These are phyloP conservation scores for Tylopilus sp. DNA, from an alignment of 1,284 basidiomycete genomes.

Conservation along the genomic window DNA sequence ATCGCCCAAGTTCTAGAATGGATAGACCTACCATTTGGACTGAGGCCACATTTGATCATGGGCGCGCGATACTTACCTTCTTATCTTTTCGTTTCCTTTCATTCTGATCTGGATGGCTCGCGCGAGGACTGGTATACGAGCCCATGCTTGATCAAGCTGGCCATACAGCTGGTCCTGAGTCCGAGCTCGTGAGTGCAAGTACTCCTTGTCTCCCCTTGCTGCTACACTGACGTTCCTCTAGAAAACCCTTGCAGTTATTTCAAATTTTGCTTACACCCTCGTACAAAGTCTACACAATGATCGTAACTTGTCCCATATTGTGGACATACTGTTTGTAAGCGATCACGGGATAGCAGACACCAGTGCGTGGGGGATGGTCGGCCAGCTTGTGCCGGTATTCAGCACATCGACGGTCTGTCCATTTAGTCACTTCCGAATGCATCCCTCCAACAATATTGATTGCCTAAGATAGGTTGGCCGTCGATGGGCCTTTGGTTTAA, in stretches of 20 bases:
- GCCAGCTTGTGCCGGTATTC: conserved; percentile 20
- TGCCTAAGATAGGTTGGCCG: conserved; percentile 58
- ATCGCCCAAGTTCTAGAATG: conserved; percentile 47
- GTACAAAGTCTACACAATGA: conserved; percentile 39
- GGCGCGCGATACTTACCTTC: conserved; percentile 39
- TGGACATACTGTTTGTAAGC: conserved; percentile 84
- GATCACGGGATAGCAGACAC: conserved; percentile 93
- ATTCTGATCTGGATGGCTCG: not conserved
- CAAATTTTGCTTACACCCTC: conserved; percentile 68
- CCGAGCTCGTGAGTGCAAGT: conserved; percentile 62
- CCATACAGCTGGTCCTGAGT: conserved; percentile 72
- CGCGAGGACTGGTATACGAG: conserved; percentile 53
- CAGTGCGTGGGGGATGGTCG: conserved; percentile 57
- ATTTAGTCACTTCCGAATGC: not conserved
- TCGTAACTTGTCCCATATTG: conserved; percentile 74
- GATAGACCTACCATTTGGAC: conserved; percentile 62
- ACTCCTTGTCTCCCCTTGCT: not conserved
- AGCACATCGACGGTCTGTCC: conserved; percentile 23
- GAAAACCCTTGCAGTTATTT: conserved; percentile 67
- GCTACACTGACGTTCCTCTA: conserved; percentile 24
- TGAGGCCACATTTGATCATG: conserved; percentile 71
- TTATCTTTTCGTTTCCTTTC: not conserved
- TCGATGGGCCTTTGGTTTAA: conserved; percentile 76
- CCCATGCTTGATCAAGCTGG: conserved; percentile 77
- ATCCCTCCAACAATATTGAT: not conserved